These are phyloP conservation scores for Phytophthora multivora DNA, from an alignment of 352 stramenopile genomes.

Conservation along the genomic window DNA sequence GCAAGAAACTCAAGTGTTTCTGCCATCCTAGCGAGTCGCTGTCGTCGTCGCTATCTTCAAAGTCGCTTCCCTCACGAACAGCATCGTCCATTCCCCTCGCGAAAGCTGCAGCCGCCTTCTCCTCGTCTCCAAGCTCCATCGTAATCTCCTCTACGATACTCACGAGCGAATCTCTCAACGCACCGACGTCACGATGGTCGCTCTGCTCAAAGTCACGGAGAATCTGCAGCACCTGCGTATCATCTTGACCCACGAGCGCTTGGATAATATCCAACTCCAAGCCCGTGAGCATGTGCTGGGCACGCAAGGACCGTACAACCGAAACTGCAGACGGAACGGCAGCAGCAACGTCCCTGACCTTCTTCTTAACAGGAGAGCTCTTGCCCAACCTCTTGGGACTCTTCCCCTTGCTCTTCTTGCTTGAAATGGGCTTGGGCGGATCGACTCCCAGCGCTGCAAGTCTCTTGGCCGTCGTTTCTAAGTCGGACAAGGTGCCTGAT, in stretches of 20 bases:
- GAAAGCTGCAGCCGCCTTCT: constrained; percentile 48
- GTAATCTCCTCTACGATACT: constrained; percentile 69
- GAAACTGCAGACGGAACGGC: constrained; percentile 25
- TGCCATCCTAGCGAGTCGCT: constrained; percentile 47
- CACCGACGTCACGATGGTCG: constrained; percentile 27
- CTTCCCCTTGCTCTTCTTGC: constrained; percentile 24
- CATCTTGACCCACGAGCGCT: constrained; percentile 62
- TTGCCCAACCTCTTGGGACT: constrained; percentile 14
- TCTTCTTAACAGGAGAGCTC: constrained; percentile 6
- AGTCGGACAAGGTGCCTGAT: constrained; percentile 38
- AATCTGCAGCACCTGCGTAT: constrained; percentile 51
- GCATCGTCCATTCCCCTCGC: constrained; percentile 37
- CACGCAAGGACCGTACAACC: constrained; percentile 51
- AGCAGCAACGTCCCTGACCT: constrained; percentile 7
- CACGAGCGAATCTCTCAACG: constrained; percentile 57
- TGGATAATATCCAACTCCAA: constrained; percentile 63
- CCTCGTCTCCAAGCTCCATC: constrained; percentile 63
- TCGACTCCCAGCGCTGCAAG: constrained; percentile 45
- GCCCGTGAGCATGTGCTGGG: constrained; percentile 67
- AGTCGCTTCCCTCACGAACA: constrained; percentile 19
- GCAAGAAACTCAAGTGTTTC: constrained; percentile 45
- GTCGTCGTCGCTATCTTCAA: constrained; percentile 33
- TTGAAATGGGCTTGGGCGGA: constrained; percentile 8
- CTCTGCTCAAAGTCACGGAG: constrained; percentile 50
- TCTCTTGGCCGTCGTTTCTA: constrained; percentile 58